Percentiles rank a stretch among this genome's conserved stretches.
phyloP scores from a whole-genome alignment of 352 stramenopile genomes.

The Thalassiosira delicatula region DNA sequence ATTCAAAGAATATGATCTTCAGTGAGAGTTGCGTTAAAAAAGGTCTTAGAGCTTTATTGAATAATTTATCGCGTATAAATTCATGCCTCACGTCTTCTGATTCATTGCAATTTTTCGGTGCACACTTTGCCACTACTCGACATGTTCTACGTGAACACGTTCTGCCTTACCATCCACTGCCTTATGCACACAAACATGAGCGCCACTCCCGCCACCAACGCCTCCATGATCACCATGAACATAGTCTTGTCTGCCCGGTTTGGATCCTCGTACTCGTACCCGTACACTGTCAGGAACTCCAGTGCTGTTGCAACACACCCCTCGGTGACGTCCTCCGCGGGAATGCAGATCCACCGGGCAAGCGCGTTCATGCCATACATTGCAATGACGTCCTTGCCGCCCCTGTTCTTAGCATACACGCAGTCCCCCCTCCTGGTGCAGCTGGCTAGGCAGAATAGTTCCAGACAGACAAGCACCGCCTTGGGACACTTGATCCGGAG shows the following conservation, averaged over 20 bases:
- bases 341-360: constrained; percentile 47
- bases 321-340: constrained; percentile 18
- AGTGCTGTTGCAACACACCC: constrained; percentile 44
- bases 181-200: constrained; percentile 42
- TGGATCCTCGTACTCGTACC: constrained; percentile 13
- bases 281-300: constrained; percentile 34
- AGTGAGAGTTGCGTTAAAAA: too few relatives aligned
- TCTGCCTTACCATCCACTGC: constrained; percentile 54
- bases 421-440: constrained; percentile 60
- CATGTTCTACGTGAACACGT: constrained; percentile 67
- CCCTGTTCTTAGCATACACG: constrained; percentile 10
- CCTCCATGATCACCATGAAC: constrained; percentile 52
- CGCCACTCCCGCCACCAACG: constrained; percentile 41
- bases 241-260: constrained; percentile 49
- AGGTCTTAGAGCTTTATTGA: too few relatives aligned
- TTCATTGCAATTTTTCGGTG: too few relatives aligned
- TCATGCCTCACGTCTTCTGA: too few relatives aligned
- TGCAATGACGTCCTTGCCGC: constrained; percentile 10
- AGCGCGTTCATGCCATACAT: constrained; percentile 9
- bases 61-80: too few relatives aligned
- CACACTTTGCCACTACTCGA: too few relatives aligned
- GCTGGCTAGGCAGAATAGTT: constrained; percentile 53
- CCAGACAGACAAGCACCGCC: constrained; percentile 50
- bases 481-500: constrained; percentile 59
- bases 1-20: too few relatives aligned